These are phyloP conservation scores for Coemansia sp. DNA, from an alignment of 371 early-diverging fungal genomes.

Conservation along the genomic window DNA sequence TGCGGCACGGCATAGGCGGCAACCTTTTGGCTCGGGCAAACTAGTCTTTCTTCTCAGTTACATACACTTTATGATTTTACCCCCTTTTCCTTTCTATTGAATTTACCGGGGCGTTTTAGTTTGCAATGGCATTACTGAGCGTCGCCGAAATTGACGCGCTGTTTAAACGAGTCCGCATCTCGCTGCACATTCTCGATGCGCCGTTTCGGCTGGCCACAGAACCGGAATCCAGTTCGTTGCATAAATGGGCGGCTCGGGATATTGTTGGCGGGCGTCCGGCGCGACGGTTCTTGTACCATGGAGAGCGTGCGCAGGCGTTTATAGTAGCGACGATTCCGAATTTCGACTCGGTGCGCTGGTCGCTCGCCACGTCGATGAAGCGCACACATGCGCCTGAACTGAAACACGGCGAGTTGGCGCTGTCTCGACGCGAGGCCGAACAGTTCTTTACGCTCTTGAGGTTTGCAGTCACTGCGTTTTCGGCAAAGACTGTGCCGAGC, in stretches of 20 bases:
- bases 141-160: constrained; percentile 2
- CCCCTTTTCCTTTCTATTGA: neutral
- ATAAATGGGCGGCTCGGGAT: constrained; percentile 17
- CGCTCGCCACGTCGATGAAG: constrained; percentile 29
- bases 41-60: constrained; percentile 15
- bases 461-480: constrained; percentile 17
- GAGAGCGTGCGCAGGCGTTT: constrained; percentile 26
- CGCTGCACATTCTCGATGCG: constrained; percentile 34
- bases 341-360: constrained; percentile 33
- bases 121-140: neutral
- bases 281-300: constrained; percentile 28
- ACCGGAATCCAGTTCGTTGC: neutral
- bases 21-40: constrained; percentile 80
- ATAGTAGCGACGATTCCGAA: constrained; percentile 32
- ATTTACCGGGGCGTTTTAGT: neutral
- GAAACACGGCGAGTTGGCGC: constrained; percentile 21
- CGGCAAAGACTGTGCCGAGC: constrained; percentile 11
- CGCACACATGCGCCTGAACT: constrained; percentile 15
- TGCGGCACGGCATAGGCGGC: constrained; percentile 83
- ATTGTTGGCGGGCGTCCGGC: constrained; percentile 15
- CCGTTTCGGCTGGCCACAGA: neutral
- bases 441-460: constrained; percentile 25
- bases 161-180: constrained; percentile 27
- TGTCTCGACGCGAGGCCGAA: constrained; percentile 10
- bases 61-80: neutral